Conservation (phyloP, 2,329 filamentous ascomycete species). For the Diaporthe citriasiana region DNA sequence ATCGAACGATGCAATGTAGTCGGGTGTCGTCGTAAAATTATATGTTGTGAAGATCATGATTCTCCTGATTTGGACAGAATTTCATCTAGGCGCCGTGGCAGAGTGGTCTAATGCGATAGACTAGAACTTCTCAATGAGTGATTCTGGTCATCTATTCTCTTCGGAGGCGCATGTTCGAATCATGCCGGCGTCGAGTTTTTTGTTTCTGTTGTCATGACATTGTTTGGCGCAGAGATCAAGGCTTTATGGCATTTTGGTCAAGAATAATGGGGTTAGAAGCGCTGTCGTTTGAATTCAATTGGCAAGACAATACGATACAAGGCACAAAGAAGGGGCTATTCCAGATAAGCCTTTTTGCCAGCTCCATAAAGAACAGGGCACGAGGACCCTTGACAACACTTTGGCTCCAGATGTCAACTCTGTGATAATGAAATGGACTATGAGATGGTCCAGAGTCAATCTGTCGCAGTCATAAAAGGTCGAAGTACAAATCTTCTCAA, state of each 20-base stretch:
- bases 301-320: too few relatives aligned
- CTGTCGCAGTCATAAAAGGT: background rate
- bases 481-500: background rate
- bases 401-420: background rate
- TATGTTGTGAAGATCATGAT: background rate
- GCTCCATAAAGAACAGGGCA: too few relatives aligned
- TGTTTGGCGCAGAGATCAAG: too few relatives aligned
- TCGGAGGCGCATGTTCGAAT: constrained; percentile 32
- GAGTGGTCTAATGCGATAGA: constrained; percentile 32
- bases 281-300: too few relatives aligned
- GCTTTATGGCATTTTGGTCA: background rate
- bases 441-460: background rate
- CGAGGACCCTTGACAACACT: too few relatives aligned
- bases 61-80: too few relatives aligned
- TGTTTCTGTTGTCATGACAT: background rate
- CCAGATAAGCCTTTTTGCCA: background rate
- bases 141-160: constrained; percentile 17
- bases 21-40: too few relatives aligned
- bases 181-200: constrained; percentile 18
- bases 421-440: background rate
- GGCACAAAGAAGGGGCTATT: too few relatives aligned
- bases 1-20: background rate
- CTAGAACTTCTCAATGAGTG: background rate
- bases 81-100: constrained; percentile 14
- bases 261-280: too few relatives aligned